Base-by-base conservation (phyloP, 1,284 basidiomycete genomes). In the Lignosus rhinocerotis region DNA sequence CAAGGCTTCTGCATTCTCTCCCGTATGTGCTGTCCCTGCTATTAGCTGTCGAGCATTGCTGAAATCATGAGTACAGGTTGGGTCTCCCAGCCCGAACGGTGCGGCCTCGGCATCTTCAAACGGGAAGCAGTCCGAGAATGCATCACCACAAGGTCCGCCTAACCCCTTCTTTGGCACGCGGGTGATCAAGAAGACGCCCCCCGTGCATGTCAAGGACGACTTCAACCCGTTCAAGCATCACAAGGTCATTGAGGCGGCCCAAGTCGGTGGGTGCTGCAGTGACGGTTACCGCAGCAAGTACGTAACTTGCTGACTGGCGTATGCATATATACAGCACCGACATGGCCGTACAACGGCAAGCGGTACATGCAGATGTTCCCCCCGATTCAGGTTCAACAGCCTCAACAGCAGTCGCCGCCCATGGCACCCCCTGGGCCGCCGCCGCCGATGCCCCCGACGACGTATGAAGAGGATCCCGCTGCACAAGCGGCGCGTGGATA, bases 191-290 rank as follows among this genome's bases (percentile, higher is more conserved):
- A 90, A 90, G 75, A 78, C 78, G 44, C 74, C 77, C 6, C 77
- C 83, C 19, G 85, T 94, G 44, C 90, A 93, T 70, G 82, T 94
- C 67, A 92, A 94, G 75, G 92, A 96, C 67, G 95, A 97, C 69
- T 98, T 97, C 73, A 96, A 95, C 74, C 93, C 94, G 30, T 96
- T 94, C 81, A 94, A 94, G 76, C 84, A 87, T 68, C 84, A 83
- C 71, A 94, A 93, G 73, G 86, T 94, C 55, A 82, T 81, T 7
- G 89, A 92, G 59, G 85, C 93, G 11, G 75, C 82, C 25, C 80
- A 84, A 66, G 82, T 93, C 63, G 76, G 93, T 93, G 70, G 67
- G 91, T 82, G 32, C 53, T 46, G 44, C 39, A 50, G 39, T 42
- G 50, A 14, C 39, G 9, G 5, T n/a, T 41, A 41, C 39, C 30